Evolutionary conservation across 345 rosid genomes (phyloP).

Genomic region (Acer campestre): DNA sequence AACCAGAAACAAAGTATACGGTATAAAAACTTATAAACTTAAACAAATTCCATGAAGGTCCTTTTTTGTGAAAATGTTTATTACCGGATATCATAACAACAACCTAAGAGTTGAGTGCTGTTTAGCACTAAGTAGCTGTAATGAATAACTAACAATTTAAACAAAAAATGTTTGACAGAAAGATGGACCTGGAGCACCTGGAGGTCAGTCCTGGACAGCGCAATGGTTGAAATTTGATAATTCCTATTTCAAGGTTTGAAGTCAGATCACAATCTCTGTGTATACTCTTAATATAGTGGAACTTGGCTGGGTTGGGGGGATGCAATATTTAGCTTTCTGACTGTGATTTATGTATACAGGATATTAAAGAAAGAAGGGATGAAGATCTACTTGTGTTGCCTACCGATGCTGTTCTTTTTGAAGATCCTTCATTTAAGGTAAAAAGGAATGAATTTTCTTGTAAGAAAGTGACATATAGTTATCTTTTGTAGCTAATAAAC

Average conservation of each 20-base stretch:
- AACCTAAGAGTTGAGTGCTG: background rate
- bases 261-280: constrained; percentile 16
- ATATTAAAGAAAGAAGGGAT: constrained; percentile 72
- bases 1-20: constrained; percentile 94
- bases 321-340: constrained; percentile 17
- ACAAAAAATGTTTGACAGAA: constrained; percentile 54
- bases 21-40: constrained; percentile 36
- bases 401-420: constrained; percentile 87
- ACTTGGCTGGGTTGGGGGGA: background rate
- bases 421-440: constrained; percentile 95
- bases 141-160: constrained; percentile 9
- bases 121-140: background rate
- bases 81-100: background rate
- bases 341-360: constrained; percentile 43
- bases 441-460: constrained; percentile 12
- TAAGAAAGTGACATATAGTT: background rate
- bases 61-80: background rate
- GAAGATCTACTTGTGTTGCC: constrained; percentile 88
- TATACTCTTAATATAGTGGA: background rate
- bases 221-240: constrained; percentile 96
- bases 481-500: constrained; percentile 25
- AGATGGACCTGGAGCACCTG: constrained; percentile 95
- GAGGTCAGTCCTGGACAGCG: constrained; percentile 97
- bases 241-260: constrained; percentile 90
- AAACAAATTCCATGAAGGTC: constrained; percentile 1